Base-by-base conservation (phyloP, 352 stramenopile genomes). In the Ophiocytium majus region DNA sequence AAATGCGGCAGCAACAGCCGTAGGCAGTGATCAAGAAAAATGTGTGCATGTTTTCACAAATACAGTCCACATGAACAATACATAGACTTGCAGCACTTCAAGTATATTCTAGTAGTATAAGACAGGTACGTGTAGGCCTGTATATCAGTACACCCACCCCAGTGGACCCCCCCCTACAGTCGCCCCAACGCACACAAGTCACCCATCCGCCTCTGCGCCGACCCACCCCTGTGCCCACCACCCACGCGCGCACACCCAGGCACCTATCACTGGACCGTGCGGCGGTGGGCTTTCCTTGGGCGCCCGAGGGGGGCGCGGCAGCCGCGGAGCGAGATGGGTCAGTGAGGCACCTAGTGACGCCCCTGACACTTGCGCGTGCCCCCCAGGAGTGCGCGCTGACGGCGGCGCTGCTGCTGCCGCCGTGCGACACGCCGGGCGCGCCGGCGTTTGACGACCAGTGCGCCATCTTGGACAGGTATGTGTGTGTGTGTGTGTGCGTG, bases 241-340 rank as follows among this genome's bases (percentile, higher is more conserved):
- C 43, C 43, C 43, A 5, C 43, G 5, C 14, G 5, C 14, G 43
- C 43, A 17, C 35, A 17, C 32, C 14, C 35, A 78, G 66, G 66
- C 66, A 78, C 35, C 66, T 78, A 5, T 78, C 66, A 17, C 14
- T 78, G 17, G 66, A 78, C 66, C 32, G 66, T 10, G 66, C 32
- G 35, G 66, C 66, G 14, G 35, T 78, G 32, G 66, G 66, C 32
- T 78, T 78, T 14, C 66, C 66, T 17, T 78, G 66, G 66, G 66
- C 66, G 5, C 66, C 66, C 32, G 66, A 5, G 14, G 66, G 66
- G 66, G 66, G 66, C 5, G 32, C 5, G 5, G 66, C 66, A 5
- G 66, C 66, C 32, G 5, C 32, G 5, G 32, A 5, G 5, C 32
- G 66, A 5, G 66, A 78, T 14, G 66, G 66, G 5, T 78, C 66